Evolutionary conservation across 495 filamentous ascomycete species (phyloP).

Genomic region (Lasiosphaeria hispida): DNA sequence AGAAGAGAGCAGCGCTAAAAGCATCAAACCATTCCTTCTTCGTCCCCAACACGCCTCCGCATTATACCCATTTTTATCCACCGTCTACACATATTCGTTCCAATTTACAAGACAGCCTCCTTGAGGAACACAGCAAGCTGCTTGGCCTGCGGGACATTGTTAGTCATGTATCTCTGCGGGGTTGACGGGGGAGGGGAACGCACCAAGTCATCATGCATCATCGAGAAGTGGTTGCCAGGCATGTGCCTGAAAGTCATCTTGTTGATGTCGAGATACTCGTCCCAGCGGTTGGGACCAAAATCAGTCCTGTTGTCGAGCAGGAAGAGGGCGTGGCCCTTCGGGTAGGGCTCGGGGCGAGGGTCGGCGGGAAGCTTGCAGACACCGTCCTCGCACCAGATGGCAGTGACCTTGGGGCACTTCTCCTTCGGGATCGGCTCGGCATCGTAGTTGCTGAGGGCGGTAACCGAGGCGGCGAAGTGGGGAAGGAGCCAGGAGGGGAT

Average conservation of each 20-base stretch:
- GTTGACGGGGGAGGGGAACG: constrained; percentile 22
- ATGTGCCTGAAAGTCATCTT: constrained; percentile 63
- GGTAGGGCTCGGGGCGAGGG: constrained; percentile 65
- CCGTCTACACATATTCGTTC: neutral
- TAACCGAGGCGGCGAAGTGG: constrained; percentile 77
- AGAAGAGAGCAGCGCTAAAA: too few species aligned
- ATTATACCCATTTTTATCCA: neutral
- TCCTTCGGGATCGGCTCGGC: constrained; percentile 52
- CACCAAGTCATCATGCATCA: constrained; percentile 63
- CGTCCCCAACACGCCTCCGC: neutral
- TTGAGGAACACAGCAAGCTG: constrained; percentile 39
- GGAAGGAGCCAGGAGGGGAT: constrained; percentile 77
- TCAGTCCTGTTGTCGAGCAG: constrained; percentile 74
- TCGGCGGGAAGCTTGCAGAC: constrained; percentile 70
- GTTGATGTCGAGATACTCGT: constrained; percentile 62
- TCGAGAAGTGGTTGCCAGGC: constrained; percentile 68
- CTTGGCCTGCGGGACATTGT: constrained; percentile 33
- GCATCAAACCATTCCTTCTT: neutral
- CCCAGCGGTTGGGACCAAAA: constrained; percentile 79
- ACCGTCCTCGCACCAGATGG: constrained; percentile 80
- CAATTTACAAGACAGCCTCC: constrained; percentile 28
- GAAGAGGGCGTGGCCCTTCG: constrained; percentile 73
- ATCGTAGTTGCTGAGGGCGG: constrained; percentile 70
- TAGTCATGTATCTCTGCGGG: neutral
- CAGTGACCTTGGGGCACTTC: constrained; percentile 61